Evolutionary conservation across 768 basidiomycete species (phyloP), one percentile per base, ranked within the genome.

Genomic region (Mycena capillaripes): DNA sequence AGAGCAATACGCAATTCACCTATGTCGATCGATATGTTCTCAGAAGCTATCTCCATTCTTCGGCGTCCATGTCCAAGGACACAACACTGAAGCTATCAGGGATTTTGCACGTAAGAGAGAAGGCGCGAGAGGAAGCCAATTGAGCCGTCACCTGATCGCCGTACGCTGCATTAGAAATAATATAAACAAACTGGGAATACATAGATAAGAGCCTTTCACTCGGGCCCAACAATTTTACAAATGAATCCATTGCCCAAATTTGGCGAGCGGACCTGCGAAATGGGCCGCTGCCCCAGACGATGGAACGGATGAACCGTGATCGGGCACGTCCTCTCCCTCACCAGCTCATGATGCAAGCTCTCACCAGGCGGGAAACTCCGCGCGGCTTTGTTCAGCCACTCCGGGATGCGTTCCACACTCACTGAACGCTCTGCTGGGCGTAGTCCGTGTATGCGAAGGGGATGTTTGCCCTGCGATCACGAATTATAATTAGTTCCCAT

Each of bases 361-460:
- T 61, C 50, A 25, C 36, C 40, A 21, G 50, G 52, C 52, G 40
- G 25, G 40, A 69, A 62, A 27, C 23, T 25, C 29, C 30, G 68
- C 12, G 68, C 6, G 29, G 68, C 60, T 4, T 61, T 30, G 34
- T 29, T 61, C 59, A 62, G n/a, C 68, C 68, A 69, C 40, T 55
- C 40, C 1, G 69, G 69, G n/a, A 64, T 50, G 42, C 29, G 32
- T 44, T 64, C 69, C 53, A 36, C 61, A 9, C 1, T 16, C 60
- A 63, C 55, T 70, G 60, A 19, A 19, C 42, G 53, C 55, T 70
- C 69, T 70, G 69, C 69, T 70, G 69, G 25, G 69, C 69, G 56
- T 64, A 70, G 56, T 70, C 69, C 46, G 69, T 70, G 61, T 62
- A 70, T 19, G 69, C 69, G 55, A 70, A 70, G 44, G 69, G 69